These are phyloP conservation scores for Saccharum spontaneum DNA, from an alignment of 176 grass and related monocot genomes.

Conservation along the genomic window DNA sequence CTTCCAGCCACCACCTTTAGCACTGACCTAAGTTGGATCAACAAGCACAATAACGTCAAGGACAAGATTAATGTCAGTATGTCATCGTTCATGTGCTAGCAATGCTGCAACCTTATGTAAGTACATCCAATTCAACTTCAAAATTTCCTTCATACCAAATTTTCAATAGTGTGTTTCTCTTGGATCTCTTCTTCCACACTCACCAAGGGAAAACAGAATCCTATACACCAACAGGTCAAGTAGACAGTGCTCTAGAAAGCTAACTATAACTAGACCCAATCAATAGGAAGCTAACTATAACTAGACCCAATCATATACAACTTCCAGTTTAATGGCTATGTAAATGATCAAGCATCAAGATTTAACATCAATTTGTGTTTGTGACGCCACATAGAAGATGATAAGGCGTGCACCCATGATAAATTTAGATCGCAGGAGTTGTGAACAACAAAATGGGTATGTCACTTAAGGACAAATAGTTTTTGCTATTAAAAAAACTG, in stretches of 20 bases:
- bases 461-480: background rate
- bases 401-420: background rate
- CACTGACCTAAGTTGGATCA: background rate
- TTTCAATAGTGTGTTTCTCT: slow-evolving; percentile 2
- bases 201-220: background rate
- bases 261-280: slow-evolving; percentile 15
- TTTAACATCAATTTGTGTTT: background rate
- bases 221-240: background rate
- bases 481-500: background rate
- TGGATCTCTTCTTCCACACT: background rate
- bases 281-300: slow-evolving; percentile 2
- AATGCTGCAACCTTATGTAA: background rate
- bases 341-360: slow-evolving; percentile 5
- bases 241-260: background rate
- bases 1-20: slow-evolving; percentile 14
- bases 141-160: background rate
- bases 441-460: background rate
- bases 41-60: background rate
- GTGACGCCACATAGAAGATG: background rate
- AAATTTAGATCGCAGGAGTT: background rate
- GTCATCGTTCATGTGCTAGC: background rate
- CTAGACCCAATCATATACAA: background rate
- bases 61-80: background rate
- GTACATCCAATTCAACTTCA: background rate
- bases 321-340: background rate